Percentiles rank a stretch among this genome's conserved stretches.
Evolutionary conservation across 805 yeast species (phyloP).

Genomic region (Komagataella phaffii): DNA sequence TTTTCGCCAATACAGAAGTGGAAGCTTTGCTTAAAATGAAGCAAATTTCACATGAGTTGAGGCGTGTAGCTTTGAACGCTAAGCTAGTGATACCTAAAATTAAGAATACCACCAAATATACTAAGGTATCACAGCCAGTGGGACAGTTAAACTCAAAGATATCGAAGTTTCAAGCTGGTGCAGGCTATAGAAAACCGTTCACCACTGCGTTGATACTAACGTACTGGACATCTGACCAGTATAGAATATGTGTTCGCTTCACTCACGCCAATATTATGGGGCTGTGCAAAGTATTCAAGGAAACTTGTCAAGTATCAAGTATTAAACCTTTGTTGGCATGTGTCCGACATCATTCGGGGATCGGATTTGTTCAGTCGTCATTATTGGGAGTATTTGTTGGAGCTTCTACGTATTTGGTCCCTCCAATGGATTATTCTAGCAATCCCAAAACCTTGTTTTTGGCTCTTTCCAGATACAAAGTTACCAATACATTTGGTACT

Average conservation of each 20-base stretch:
- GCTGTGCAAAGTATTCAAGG: constrained; percentile 80
- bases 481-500: constrained; percentile 78
- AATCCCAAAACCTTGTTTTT: constrained; percentile 63
- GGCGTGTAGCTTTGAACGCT: constrained; percentile 14
- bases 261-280: constrained; percentile 57
- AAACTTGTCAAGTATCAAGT: constrained; percentile 74
- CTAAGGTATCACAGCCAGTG: constrained; percentile 21
- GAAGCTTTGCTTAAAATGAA: constrained; percentile 60
- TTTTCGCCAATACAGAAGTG: constrained; percentile 69
- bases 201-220: constrained; percentile 52
- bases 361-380: constrained; percentile 83
- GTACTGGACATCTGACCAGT: constrained; percentile 60
- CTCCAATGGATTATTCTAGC: constrained; percentile 64
- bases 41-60: constrained; percentile 44
- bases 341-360: constrained; percentile 70
- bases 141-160: constrained; percentile 30
- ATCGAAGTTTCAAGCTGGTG: constrained; percentile 24
- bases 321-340: constrained; percentile 70
- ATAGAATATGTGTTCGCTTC: constrained; percentile 40
- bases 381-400: constrained; percentile 81
- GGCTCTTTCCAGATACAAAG: constrained; percentile 60
- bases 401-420: constrained; percentile 66
- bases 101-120: constrained; percentile 55
- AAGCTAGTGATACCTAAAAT: constrained; percentile 30
- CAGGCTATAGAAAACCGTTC: constrained; percentile 10